phyloP scores from a whole-genome alignment of 768 basidiomycete species.

The Leccinum fibrillosum region DNA sequence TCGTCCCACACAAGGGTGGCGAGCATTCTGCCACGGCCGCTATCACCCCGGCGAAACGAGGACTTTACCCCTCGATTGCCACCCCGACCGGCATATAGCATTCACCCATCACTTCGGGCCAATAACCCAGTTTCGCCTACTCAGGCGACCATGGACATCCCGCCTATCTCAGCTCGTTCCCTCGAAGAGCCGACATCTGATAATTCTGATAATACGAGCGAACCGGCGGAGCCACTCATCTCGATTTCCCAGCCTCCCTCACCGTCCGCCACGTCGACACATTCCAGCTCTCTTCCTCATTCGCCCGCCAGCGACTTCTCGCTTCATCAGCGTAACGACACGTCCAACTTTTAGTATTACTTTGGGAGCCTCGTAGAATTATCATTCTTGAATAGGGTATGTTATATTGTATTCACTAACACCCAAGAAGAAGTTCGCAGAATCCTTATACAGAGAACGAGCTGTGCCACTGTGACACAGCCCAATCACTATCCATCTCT shows the following conservation, averaged over 20 bases:
- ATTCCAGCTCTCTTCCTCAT: constrained; percentile 15
- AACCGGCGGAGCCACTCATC: constrained; percentile 7
- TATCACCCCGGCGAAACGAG: constrained; percentile 36
- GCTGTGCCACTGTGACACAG: constrained; percentile 30
- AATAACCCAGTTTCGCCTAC: constrained; percentile 46
- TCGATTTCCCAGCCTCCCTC: constrained; percentile 18
- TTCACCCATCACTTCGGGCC: constrained; percentile 70
- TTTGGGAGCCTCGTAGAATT: constrained; percentile 2
- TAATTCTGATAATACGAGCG: constrained; percentile 4
- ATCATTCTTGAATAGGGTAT: neutral
- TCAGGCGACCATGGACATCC: constrained; percentile 34
- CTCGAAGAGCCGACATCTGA: constrained; percentile 21
- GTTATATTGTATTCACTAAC: constrained; percentile 4
- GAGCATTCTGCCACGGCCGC: constrained; percentile 36
- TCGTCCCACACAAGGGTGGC: constrained; percentile 67
- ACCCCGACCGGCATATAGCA: constrained; percentile 64
- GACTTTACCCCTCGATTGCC: constrained; percentile 77
- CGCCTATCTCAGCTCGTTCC: constrained; percentile 27
- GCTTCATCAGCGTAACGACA: constrained; percentile 8
- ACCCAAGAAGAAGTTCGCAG: neutral
- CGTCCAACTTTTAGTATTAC: constrained; percentile 13
- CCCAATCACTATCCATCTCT: constrained; percentile 34
- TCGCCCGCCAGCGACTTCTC: constrained; percentile 6
- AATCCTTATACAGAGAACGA: constrained; percentile 20
- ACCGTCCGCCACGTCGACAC: constrained; percentile 13